Evolutionary conservation across 2,329 filamentous ascomycete species (phyloP).

Genomic region (Ceratocystiopsis sp.): DNA sequence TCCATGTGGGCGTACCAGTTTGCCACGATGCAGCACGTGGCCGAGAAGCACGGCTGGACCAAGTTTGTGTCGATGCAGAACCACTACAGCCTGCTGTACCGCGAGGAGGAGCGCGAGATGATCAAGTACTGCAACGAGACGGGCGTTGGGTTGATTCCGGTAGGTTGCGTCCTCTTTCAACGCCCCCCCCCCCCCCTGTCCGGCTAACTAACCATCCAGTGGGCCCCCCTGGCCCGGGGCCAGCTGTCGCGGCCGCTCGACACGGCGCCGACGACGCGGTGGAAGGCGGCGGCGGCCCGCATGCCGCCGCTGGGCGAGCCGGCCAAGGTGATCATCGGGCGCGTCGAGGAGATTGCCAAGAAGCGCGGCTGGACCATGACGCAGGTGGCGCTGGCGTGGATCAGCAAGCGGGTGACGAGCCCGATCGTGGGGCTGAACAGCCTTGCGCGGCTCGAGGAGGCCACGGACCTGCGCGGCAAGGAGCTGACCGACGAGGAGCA

Average conservation of each 20-base stretch:
- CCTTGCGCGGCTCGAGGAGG: conserved; percentile 43
- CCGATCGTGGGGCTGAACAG: conserved; percentile 47
- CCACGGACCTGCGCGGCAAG: conserved; percentile 27
- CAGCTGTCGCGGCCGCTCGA: conserved; percentile 15
- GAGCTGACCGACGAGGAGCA: conserved; percentile 40
- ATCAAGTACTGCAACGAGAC: conserved; percentile 17
- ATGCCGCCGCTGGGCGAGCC: conserved; percentile 7
- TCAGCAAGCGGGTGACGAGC: conserved; percentile 31
- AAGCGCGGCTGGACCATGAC: conserved; percentile 9
- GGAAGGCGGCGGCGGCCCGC: conserved; percentile 2
- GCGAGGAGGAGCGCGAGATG: conserved; percentile 35
- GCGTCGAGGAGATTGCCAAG: conserved; percentile 8
- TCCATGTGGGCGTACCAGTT: conserved; percentile 28
- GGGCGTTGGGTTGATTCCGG: conserved; percentile 19
- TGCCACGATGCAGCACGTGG: conserved; percentile 28
- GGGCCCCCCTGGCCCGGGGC: conserved; percentile 18
- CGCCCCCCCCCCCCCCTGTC: no score
- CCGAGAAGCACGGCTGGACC: conserved; percentile 33
- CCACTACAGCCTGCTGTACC: conserved; percentile 31
- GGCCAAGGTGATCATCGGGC: conserved; percentile 11
- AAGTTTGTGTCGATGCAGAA: conserved; percentile 40
- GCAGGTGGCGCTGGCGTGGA: conserved; percentile 48
- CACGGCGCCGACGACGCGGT: conserved; percentile 5
- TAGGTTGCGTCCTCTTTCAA: no score
- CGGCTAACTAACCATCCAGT: conserved; percentile 6